Evolutionary conservation across 2,329 filamentous ascomycete species (phyloP).

Genomic region (Clarireedia sp.): DNA sequence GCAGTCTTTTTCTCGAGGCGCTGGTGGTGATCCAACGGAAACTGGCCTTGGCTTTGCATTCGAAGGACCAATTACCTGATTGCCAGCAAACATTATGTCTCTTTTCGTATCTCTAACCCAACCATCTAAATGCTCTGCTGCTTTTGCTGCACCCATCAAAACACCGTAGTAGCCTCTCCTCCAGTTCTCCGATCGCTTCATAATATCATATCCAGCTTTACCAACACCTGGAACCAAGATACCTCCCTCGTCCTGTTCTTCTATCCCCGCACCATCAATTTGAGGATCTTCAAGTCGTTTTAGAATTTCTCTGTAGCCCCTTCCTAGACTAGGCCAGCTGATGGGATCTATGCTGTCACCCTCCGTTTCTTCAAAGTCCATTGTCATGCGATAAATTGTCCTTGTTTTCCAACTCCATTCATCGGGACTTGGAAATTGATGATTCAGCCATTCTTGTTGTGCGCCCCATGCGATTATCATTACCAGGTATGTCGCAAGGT

Average conservation of each 20-base stretch:
- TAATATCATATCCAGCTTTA: constrained; percentile 33
- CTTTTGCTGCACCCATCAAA: constrained; percentile 67
- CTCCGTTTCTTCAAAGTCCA: constrained; percentile 18
- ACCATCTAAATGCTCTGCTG: constrained; percentile 74
- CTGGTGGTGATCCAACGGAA: constrained; percentile 51
- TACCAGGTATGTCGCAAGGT: constrained; percentile 52
- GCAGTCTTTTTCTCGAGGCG: constrained; percentile 70
- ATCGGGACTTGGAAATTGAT: constrained; percentile 68
- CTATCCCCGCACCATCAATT: constrained; percentile 59
- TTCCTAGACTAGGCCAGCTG: constrained; percentile 62
- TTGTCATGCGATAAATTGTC: constrained; percentile 53
- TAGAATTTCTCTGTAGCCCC: constrained; percentile 52
- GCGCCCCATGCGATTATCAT: constrained; percentile 56
- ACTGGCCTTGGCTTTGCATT: constrained; percentile 74
- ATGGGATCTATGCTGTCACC: constrained; percentile 9
- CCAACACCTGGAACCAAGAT: constrained; percentile 47
- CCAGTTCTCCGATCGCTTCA: constrained; percentile 71
- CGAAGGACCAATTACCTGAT: constrained; percentile 71
- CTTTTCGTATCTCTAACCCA: constrained; percentile 64
- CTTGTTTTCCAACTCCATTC: constrained; percentile 73
- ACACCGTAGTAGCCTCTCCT: constrained; percentile 76
- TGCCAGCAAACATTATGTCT: constrained; percentile 59
- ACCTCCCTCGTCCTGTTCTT: constrained; percentile 43
- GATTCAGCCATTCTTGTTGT: constrained; percentile 68
- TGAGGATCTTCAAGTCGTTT: constrained; percentile 60